Percentiles rank a stretch among this genome's conserved stretches.
Conservation (phyloP, 768 basidiomycete genomes). For the Mycena indigotica region DNA sequence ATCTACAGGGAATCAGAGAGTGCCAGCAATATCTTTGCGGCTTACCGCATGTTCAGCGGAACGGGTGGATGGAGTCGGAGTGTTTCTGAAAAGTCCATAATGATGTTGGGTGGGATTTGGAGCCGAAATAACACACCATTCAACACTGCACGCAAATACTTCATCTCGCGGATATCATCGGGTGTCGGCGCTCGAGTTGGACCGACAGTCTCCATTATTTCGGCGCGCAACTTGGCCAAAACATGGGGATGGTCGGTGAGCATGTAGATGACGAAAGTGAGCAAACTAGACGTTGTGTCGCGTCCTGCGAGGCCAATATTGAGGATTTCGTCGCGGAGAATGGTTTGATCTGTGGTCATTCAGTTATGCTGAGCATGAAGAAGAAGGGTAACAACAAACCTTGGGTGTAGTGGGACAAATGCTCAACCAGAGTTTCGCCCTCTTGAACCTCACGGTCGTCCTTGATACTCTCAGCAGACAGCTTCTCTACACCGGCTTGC, state of each 20-base stretch:
- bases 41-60: constrained; percentile 25
- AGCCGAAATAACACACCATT: constrained; percentile 52
- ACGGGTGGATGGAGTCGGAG: constrained; percentile 56
- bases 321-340: constrained; percentile 50
- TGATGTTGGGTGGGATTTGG: background rate
- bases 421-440: constrained; percentile 41
- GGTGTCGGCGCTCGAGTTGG: constrained; percentile 47
- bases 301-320: constrained; percentile 62
- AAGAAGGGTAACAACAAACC: background rate
- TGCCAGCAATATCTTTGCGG: background rate
- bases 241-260: constrained; percentile 48
- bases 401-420: constrained; percentile 50
- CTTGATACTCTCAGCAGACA: constrained; percentile 16
- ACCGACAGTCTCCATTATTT: constrained; percentile 46
- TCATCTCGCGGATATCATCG: constrained; percentile 59
- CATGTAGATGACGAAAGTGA: constrained; percentile 49
- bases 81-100: constrained; percentile 39
- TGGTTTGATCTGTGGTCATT: constrained; percentile 13
- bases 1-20: constrained; percentile 2
- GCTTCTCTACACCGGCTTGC: constrained; percentile 19
- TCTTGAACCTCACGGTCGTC: constrained; percentile 27
- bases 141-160: constrained; percentile 49
- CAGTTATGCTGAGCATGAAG: constrained; percentile 30
- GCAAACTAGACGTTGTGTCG: constrained; percentile 52
- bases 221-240: constrained; percentile 41